Evolutionary conservation across 306 rosid species (phyloP), one percentile per base, ranked within the genome.

Genomic region (Cajanus cajan): DNA sequence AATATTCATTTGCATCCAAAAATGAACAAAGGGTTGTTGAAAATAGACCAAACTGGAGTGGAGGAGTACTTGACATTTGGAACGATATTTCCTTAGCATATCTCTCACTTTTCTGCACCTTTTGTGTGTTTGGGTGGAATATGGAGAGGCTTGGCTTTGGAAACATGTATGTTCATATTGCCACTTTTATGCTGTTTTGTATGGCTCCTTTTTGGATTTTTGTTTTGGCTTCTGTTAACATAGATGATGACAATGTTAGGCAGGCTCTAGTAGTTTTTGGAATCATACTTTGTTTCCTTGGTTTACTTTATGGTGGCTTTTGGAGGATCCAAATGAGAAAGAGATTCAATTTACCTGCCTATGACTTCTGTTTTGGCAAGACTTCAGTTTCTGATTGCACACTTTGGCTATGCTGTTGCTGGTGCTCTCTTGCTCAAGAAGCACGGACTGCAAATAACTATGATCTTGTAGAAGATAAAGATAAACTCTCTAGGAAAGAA

Each of bases 371-470:
- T 81, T 92, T 81, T 76, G 95, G 97, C 40, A 66, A 87, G 62
- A 87, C 91, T 0, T 87, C 89, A 4, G 78, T 77, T 48, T 81
- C 98, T 66, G 98, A 95, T 82, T 95, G 90, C 82, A 81, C 87
- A 28, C 79, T 95, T 73, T 95, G 98, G 98, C 90, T 95, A 50
- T 92, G 75, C 87, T 95, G 98, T 79, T 90, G 94, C 82, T 94
- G 98, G 98, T 95, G 98, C 71, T 80, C 98, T 81, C 96, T 95
- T 59, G 98, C 98, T 50, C 98, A 94, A 84, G 98, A 94, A 88
- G 88, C 80, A 31, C 78, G 97, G 47, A 94, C 98, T 0, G 90
- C 73, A 65, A 89, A 95, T 81, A 84, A 85, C 58, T 92, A 95
- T 65, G 90, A 86, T 76, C 63, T 92, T 71, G 77, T 87, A 14